Base-by-base conservation (phyloP, 2,329 filamentous ascomycete species). In the Exophiala oligosperma region DNA sequence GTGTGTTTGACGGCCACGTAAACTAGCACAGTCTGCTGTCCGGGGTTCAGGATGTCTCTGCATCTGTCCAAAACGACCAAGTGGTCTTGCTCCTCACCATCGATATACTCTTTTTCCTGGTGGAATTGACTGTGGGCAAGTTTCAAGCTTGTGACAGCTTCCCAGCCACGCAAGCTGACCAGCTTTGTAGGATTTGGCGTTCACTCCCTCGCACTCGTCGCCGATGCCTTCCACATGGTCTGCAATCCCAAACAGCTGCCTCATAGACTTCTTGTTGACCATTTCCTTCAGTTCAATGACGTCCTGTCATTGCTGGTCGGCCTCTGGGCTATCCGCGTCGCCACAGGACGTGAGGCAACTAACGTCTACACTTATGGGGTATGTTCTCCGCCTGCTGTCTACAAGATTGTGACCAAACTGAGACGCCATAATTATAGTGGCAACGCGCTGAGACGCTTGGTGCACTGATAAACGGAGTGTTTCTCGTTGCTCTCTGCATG, bases 191-290 rank as follows among this genome's bases (percentile, higher is more conserved):
- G 93, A 61, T 90, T 96, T 78, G 78, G 87, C 64, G 91, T 95
- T 60, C 88, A 92, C 70, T 97, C 93, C 21, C 84, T 97, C 67
- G 94, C 94, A 35, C 83, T 97, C 59, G 91, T 95, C 70, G 93
- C 93, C 56, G 93, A 97, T 78, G 91, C 93, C 59, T 97, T 97
- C 74, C 93, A 97, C 77, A 97, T 97, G 93, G 89, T 91, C 71
- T 67, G 82, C 74, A 43, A 40, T 52, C 29, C 37, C 28, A 40
- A 40, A 4, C 12, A 14, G 37, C 37, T 40, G 37, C 37, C 37
- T 28, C 37, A 40, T 14, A 9, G 11, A 17, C 3, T 9, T 17
- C 37, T 12, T 40, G 9, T 40, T 40, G n/a, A 40, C 37, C 37
- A 40, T 4, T 11, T 40, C 37, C 38, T 29, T 37, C 66, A 92